phyloP scores from a whole-genome alignment of 2,329 filamentous ascomycete species.

The Aureobasidium melanogenum region DNA sequence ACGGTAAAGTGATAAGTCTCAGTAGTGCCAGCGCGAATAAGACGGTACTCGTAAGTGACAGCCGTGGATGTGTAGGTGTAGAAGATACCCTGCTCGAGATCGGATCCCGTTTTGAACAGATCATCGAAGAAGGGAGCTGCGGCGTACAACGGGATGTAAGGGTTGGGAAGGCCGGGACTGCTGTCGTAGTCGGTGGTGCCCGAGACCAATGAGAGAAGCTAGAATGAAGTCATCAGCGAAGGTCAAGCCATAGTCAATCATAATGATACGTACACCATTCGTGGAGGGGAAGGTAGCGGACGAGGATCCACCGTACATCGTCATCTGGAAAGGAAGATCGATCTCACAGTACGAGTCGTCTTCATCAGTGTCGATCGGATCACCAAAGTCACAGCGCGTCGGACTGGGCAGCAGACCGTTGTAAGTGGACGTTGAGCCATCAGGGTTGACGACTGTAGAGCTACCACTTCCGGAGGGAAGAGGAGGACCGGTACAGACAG shows the following conservation, averaged over 20 bases:
- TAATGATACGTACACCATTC: conserved; percentile 20
- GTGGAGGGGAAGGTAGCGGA: conserved; percentile 20
- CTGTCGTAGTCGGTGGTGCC: conserved; percentile 22
- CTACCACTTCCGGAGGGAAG: conserved; percentile 5
- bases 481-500: conserved; percentile 6
- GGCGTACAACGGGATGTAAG: conserved; percentile 20
- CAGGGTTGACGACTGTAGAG: conserved; percentile 11
- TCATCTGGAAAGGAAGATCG: conserved; percentile 22
- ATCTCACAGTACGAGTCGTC: conserved; percentile 28
- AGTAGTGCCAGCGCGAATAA: conserved; percentile 17
- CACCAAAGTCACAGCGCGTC: conserved; percentile 25
- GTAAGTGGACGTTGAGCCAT: conserved; percentile 1
- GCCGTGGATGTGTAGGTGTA: conserved; percentile 21
- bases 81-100: conserved; percentile 24
- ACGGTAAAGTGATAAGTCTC: conserved; percentile 25
- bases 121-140: conserved; percentile 27
- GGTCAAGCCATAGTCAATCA: background rate
- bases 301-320: conserved; percentile 18
- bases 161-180: conserved; percentile 17
- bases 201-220: conserved; percentile 21
- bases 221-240: background rate
- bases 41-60: conserved; percentile 25
- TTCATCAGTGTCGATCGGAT: conserved; percentile 19
- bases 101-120: conserved; percentile 19
- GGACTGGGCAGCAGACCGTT: conserved; percentile 18